phyloP scores from a whole-genome alignment of 2,329 filamentous ascomycete species.

The Phialemonium atrogriseum region DNA sequence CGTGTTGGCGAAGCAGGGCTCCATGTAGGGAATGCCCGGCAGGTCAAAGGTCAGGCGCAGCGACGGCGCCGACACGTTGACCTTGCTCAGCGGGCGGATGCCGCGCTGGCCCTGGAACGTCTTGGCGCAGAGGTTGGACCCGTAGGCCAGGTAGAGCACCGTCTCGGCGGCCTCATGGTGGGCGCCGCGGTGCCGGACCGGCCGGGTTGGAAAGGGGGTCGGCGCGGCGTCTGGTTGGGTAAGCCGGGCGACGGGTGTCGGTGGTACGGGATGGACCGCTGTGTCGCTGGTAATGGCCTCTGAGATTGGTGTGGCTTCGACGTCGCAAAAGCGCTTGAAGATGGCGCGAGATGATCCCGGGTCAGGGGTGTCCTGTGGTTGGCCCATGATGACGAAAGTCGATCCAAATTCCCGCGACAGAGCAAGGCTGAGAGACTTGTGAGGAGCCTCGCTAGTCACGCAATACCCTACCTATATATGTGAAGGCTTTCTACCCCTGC shows the following conservation, averaged over 20 bases:
- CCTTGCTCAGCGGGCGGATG: conserved; percentile 70
- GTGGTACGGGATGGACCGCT: conserved; percentile 23
- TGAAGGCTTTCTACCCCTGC: too few relatives aligned
- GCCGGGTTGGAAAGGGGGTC: conserved; percentile 13
- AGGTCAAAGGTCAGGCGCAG: conserved; percentile 78
- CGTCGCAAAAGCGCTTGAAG: not conserved
- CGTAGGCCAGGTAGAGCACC: conserved; percentile 79
- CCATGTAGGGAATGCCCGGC: conserved; percentile 73
- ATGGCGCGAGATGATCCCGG: not conserved
- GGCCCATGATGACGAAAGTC: not conserved
- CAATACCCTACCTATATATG: too few relatives aligned
- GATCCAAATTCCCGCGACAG: too few relatives aligned
- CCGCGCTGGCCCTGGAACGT: conserved; percentile 72
- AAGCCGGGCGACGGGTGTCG: conserved; percentile 29
- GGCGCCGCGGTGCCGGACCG: conserved; percentile 16
- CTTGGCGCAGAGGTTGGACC: conserved; percentile 75
- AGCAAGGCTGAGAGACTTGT: too few relatives aligned
- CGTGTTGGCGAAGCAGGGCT: conserved; percentile 90
- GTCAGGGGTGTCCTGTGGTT: not conserved
- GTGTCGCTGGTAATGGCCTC: not conserved
- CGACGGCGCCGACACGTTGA: conserved; percentile 75
- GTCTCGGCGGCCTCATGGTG: conserved; percentile 36
- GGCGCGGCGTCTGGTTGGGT: conserved; percentile 17
- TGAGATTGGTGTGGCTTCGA: not conserved
- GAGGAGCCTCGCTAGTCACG: too few relatives aligned